Conservation (phyloP, 108 stramenopile species). For the Aurantiochytrium sp. region DNA sequence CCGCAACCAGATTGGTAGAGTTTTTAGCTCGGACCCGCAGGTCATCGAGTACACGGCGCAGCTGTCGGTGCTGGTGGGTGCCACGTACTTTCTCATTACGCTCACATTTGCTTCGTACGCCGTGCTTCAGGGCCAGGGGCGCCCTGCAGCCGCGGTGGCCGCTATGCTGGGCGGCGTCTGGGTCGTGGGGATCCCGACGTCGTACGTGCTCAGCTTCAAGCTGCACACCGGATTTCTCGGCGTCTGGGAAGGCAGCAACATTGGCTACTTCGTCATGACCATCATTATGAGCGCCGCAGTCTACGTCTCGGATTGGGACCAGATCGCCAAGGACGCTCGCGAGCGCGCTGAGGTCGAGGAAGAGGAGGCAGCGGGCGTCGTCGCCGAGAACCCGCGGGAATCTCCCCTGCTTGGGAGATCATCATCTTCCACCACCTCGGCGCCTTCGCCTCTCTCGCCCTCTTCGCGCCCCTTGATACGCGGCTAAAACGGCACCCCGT, state of each 20-base stretch:
- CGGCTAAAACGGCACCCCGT: too few relatives aligned
- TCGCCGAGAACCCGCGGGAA: too few relatives aligned
- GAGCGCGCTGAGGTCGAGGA: background rate
- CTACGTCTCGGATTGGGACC: constrained; percentile 8
- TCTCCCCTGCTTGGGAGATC: too few relatives aligned
- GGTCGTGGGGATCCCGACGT: background rate
- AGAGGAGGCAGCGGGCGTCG: too few relatives aligned
- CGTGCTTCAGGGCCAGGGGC: background rate
- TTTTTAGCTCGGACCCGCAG: background rate
- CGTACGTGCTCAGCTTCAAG: background rate
- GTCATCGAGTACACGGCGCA: background rate
- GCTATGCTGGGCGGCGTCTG: background rate
- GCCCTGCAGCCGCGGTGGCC: background rate
- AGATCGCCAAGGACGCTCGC: background rate
- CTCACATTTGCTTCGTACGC: background rate
- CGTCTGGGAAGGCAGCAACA: background rate
- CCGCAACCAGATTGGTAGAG: background rate
- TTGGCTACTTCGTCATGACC: constrained; percentile 23
- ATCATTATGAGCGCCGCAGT: background rate
- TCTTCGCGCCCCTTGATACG: too few relatives aligned
- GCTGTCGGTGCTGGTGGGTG: background rate
- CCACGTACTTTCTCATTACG: background rate
- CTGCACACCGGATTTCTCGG: background rate
- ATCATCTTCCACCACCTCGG: too few relatives aligned
- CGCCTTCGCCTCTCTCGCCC: too few relatives aligned